Percentiles rank a stretch among this genome's conserved stretches.
Conservation (phyloP, 2,329 filamentous ascomycete genomes). For the Parafenestella ontariensis region DNA sequence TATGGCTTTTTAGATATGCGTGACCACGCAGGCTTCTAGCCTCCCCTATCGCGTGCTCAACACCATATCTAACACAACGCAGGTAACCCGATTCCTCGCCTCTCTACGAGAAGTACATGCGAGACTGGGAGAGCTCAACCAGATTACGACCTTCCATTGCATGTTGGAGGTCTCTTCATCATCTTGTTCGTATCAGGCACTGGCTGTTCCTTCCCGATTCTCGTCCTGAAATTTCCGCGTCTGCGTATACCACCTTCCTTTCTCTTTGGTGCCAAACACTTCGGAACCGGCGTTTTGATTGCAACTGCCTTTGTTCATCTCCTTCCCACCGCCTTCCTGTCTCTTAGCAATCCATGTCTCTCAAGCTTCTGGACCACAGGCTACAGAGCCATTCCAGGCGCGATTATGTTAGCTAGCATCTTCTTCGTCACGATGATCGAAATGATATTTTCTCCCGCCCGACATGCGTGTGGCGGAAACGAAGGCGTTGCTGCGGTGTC, state of each 20-base stretch:
- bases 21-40: background rate
- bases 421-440: conserved; percentile 68
- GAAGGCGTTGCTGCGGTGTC: conserved; percentile 40
- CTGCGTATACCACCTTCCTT: conserved; percentile 66
- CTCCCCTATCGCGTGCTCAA: background rate
- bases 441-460: conserved; percentile 64
- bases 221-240: conserved; percentile 66
- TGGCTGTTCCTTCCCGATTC: conserved; percentile 68
- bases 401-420: conserved; percentile 68
- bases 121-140: conserved; percentile 27
- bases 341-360: conserved; percentile 55
- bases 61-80: background rate
- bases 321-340: conserved; percentile 65
- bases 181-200: conserved; percentile 43
- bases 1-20: conserved; percentile 11
- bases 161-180: conserved; percentile 44
- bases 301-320: conserved; percentile 84
- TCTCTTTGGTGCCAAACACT: conserved; percentile 64
- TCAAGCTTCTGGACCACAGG: conserved; percentile 64
- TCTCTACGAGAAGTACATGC: conserved; percentile 27
- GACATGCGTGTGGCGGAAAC: conserved; percentile 63
- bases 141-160: conserved; percentile 39
- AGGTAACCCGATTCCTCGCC: conserved; percentile 2
- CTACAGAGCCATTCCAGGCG: conserved; percentile 67
- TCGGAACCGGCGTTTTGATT: conserved; percentile 77